Conservation (phyloP, 2,329 filamentous ascomycete species). For the Aspergillus fijiensis region DNA sequence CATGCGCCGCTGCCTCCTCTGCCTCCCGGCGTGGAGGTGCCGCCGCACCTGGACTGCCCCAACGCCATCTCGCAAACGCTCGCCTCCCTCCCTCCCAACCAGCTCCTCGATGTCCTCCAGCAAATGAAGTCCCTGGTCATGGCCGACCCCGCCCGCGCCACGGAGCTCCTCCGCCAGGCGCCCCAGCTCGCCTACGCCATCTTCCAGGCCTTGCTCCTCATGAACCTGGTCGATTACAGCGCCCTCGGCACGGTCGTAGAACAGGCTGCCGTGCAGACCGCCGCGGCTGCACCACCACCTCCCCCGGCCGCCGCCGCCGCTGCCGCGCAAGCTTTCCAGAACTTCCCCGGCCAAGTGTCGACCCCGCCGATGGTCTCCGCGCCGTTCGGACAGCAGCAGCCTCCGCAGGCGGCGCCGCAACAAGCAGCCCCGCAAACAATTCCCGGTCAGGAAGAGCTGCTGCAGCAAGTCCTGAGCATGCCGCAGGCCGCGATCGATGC, state of each 20-base stretch:
- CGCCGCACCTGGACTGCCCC: conserved; percentile 76
- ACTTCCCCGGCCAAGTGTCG: conserved; percentile 48
- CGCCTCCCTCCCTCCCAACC: conserved; percentile 77
- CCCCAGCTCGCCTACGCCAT: conserved; percentile 93
- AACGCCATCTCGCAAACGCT: conserved; percentile 93
- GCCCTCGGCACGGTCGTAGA: conserved; percentile 81
- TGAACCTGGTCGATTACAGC: conserved; percentile 85
- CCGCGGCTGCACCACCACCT: conserved; percentile 35
- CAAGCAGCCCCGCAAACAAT: conserved; percentile 44
- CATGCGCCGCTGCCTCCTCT: conserved; percentile 70
- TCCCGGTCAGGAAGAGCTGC: conserved; percentile 68
- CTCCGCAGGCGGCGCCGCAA: conserved; percentile 42
- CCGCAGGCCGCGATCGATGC: conserved; percentile 77
- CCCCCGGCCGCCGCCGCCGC: conserved; percentile 14
- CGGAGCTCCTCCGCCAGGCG: conserved; percentile 80
- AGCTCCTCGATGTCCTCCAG: conserved; percentile 87
- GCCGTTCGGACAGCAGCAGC: conserved; percentile 42
- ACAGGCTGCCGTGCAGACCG: conserved; percentile 48
- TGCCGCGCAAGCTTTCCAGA: conserved; percentile 36
- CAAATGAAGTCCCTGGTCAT: conserved; percentile 93
- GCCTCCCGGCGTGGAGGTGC: conserved; percentile 79
- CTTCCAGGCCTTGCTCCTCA: conserved; percentile 88
- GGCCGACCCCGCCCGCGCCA: conserved; percentile 77
- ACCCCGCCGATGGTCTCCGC: conserved; percentile 52
- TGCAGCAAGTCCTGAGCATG: conserved; percentile 78